phyloP scores from a whole-genome alignment of 2,329 filamentous ascomycete genomes.

The Ramichloridium luteum region DNA sequence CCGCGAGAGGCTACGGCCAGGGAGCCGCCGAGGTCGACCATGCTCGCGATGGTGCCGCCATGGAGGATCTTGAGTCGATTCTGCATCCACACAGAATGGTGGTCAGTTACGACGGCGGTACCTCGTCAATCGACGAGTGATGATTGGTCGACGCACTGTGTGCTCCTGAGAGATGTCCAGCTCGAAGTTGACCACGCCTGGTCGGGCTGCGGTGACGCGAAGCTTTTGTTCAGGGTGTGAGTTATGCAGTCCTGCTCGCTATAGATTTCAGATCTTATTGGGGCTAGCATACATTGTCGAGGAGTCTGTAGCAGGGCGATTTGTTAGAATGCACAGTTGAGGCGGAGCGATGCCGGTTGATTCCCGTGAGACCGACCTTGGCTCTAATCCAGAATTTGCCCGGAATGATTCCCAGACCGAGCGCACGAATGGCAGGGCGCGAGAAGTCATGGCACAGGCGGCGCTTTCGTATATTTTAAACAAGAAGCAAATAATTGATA shows the following conservation, averaged over 20 bases:
- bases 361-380: slow-evolving; percentile 65
- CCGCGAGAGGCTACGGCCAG: slow-evolving; percentile 54
- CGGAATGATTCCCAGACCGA: slow-evolving; percentile 52
- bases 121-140: no score
- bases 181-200: slow-evolving; percentile 63
- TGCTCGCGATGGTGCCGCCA: slow-evolving; percentile 65
- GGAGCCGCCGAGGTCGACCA: slow-evolving; percentile 56
- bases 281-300: slow-evolving; percentile 25
- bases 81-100: no score
- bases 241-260: no score
- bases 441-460: slow-evolving; percentile 16
- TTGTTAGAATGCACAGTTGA: no score
- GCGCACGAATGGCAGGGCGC: slow-evolving; percentile 20
- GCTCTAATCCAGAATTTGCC: slow-evolving; percentile 75
- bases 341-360: no score
- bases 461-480: no score
- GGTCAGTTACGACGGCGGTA: no score
- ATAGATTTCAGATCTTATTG: slow-evolving; percentile 11
- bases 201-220: slow-evolving; percentile 50
- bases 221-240: no score
- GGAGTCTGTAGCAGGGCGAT: slow-evolving; percentile 21
- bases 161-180: slow-evolving; percentile 63
- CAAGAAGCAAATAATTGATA: no score
- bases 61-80: slow-evolving; percentile 67
- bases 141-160: slow-evolving; percentile 53